Evolutionary conservation across 495 filamentous ascomycete genomes (phyloP).

Genomic region (Geopyxis carbonaria): DNA sequence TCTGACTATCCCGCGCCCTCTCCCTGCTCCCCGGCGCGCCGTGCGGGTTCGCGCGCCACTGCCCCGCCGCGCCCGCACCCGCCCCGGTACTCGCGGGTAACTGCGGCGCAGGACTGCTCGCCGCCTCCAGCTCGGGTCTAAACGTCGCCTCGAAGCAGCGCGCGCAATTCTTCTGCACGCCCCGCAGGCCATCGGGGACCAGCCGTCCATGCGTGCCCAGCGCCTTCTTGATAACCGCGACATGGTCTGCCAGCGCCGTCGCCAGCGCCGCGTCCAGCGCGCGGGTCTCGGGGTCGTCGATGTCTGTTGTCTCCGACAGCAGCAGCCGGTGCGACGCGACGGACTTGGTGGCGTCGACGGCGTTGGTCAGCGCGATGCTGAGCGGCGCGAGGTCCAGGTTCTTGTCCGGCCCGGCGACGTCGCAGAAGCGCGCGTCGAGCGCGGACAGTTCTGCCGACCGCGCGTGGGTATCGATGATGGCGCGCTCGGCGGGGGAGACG

Average conservation of each 20-base stretch:
- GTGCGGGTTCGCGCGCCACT: slow-evolving; percentile 4
- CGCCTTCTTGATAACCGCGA: slow-evolving; percentile 68
- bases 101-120: background rate
- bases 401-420: slow-evolving; percentile 47
- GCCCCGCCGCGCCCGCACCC: background rate
- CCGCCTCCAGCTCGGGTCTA: slow-evolving; percentile 21
- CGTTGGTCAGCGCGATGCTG: slow-evolving; percentile 34
- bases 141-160: slow-evolving; percentile 26
- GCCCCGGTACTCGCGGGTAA: no score
- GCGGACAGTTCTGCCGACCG: slow-evolving; percentile 72
- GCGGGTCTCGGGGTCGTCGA: no score
- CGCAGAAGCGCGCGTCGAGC: slow-evolving; percentile 55
- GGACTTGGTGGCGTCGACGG: slow-evolving; percentile 30
- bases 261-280: slow-evolving; percentile 72
- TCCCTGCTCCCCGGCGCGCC: no score
- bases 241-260: slow-evolving; percentile 77
- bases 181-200: slow-evolving; percentile 12
- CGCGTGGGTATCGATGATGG: slow-evolving; percentile 73
- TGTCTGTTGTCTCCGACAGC: slow-evolving; percentile 32
- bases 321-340: slow-evolving; percentile 23
- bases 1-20: no score
- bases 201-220: slow-evolving; percentile 36
- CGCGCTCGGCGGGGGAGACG: slow-evolving; percentile 64
- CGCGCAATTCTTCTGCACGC: slow-evolving; percentile 19
- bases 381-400: slow-evolving; percentile 51